A percentile compares a stretch with the other conserved stretches of the same genome.
phyloP scores from a whole-genome alignment of 805 yeast genomes.

The Wickerhamomyces bovis region DNA sequence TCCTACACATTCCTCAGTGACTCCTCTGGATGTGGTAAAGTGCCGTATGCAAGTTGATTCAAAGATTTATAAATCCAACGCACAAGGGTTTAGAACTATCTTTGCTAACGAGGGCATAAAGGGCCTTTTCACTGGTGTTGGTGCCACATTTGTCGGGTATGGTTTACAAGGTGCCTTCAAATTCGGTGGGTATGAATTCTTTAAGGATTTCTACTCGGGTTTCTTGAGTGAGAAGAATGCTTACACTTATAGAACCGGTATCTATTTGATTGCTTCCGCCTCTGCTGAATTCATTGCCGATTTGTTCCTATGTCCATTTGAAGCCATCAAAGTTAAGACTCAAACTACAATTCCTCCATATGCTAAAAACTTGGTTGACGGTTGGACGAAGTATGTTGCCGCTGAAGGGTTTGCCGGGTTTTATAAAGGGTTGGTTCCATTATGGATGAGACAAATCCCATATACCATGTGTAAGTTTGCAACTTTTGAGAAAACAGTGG shows the following conservation, averaged over 20 bases:
- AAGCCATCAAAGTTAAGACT: constrained; percentile 89
- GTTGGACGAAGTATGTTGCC: constrained; percentile 58
- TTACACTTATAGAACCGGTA: constrained; percentile 58
- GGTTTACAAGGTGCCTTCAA: constrained; percentile 96
- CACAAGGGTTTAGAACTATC: constrained; percentile 78
- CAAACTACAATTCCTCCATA: constrained; percentile 91
- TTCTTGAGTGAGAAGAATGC: constrained; percentile 59
- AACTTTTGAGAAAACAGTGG: constrained; percentile 87
- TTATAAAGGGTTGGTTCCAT: constrained; percentile 84
- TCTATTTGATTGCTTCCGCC: constrained; percentile 82
- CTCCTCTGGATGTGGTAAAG: constrained; percentile 91
- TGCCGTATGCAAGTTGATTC: constrained; percentile 89
- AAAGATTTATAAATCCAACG: constrained; percentile 61
- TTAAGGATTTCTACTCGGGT: constrained; percentile 73
- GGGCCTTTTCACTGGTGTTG: constrained; percentile 80
- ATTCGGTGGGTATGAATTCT: constrained; percentile 90
- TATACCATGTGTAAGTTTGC: constrained; percentile 98
- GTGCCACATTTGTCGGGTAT: constrained; percentile 91
- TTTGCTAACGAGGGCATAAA: constrained; percentile 65
- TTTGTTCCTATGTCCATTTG: constrained; percentile 84
- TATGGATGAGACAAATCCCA: constrained; percentile 97
- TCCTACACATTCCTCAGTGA: constrained; percentile 90
- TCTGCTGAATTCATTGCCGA: constrained; percentile 94
- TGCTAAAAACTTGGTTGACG: constrained; percentile 57
- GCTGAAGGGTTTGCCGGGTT: constrained; percentile 68